Evolutionary conservation across 2,329 filamentous ascomycete species (phyloP).

Genomic region (Colletotrichum orbiculare): DNA sequence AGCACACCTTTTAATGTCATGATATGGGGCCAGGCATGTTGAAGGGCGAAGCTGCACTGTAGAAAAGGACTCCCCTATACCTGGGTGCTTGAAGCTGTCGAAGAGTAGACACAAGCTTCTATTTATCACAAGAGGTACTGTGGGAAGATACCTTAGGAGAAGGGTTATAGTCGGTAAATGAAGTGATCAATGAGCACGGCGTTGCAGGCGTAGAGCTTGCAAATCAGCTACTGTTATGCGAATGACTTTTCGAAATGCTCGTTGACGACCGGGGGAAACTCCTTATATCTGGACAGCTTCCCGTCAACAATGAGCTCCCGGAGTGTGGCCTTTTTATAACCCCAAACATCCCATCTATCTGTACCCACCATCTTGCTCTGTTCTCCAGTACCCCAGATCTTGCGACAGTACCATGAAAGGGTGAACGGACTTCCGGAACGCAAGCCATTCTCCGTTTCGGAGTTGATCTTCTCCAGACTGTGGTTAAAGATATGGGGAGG

Average conservation of each 20-base stretch:
- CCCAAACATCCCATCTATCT: conserved; percentile 43
- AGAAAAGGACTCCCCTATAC: too few relatives aligned
- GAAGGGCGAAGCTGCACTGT: too few relatives aligned
- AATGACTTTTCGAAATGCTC: conserved; percentile 11
- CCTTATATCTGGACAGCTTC: conserved; percentile 40
- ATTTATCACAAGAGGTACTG: too few relatives aligned
- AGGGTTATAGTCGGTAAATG: too few relatives aligned
- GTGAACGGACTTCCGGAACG: conserved; percentile 35
- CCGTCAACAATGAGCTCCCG: conserved; percentile 38
- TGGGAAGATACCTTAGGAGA: too few relatives aligned
- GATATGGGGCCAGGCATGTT: too few relatives aligned
- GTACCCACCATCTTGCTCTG: conserved; percentile 35
- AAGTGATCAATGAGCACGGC: too few relatives aligned
- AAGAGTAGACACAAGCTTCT: too few relatives aligned
- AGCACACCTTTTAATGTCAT: too few relatives aligned
- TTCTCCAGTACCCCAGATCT: conserved; percentile 42
- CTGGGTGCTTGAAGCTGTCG: too few relatives aligned
- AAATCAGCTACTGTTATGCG: too few relatives aligned
- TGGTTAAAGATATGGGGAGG: conserved; percentile 37
- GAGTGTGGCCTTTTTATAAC: conserved; percentile 40
- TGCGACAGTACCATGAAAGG: conserved; percentile 43
- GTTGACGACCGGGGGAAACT: conserved; percentile 38
- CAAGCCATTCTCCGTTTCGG: conserved; percentile 39
- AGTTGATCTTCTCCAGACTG: conserved; percentile 40
- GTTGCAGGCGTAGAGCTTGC: too few relatives aligned